Percentiles rank a stretch among this genome's conserved stretches.
phyloP scores from a whole-genome alignment of 306 rosid genomes.

The Fragaria iinumae region DNA sequence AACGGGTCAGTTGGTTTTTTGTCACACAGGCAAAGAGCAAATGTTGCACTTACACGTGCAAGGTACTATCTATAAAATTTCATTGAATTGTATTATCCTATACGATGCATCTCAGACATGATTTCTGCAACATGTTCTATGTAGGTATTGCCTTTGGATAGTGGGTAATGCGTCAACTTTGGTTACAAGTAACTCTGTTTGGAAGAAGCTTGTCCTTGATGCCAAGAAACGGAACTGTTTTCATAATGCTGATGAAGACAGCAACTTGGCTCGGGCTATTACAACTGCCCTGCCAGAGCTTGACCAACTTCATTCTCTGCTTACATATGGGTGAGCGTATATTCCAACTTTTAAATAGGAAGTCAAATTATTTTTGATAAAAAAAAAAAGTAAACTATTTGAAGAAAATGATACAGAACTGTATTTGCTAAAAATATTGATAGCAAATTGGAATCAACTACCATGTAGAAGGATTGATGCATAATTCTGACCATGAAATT shows the following conservation, averaged over 20 bases:
- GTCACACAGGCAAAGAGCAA: constrained; percentile 46
- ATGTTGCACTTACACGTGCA: constrained; percentile 62
- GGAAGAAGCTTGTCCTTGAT: constrained; percentile 41
- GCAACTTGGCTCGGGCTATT: constrained; percentile 36
- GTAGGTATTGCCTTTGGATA: constrained; percentile 28
- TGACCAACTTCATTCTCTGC: constrained; percentile 27
- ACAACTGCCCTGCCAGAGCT: constrained; percentile 27
- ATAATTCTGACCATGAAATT: not conserved
- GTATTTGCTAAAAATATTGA: not conserved
- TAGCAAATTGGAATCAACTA: not conserved
- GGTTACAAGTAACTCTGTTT: constrained; percentile 25
- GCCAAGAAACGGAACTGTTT: constrained; percentile 44
- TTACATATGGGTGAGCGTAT: constrained; percentile 23
- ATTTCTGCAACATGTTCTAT: not conserved
- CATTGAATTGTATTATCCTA: not conserved
- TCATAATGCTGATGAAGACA: constrained; percentile 46
- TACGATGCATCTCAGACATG: not conserved
- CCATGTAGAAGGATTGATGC: not conserved
- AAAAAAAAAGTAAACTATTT: not conserved
- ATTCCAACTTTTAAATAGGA: not conserved
- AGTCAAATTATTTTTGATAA: not conserved
- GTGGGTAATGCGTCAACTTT: constrained; percentile 53
- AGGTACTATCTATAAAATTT: constrained; percentile 33
- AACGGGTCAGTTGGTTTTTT: constrained; percentile 52
- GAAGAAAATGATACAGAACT: not conserved